Evolutionary conservation across 441 rosid genomes (phyloP).

Genomic region (Brassica hybrid): DNA sequence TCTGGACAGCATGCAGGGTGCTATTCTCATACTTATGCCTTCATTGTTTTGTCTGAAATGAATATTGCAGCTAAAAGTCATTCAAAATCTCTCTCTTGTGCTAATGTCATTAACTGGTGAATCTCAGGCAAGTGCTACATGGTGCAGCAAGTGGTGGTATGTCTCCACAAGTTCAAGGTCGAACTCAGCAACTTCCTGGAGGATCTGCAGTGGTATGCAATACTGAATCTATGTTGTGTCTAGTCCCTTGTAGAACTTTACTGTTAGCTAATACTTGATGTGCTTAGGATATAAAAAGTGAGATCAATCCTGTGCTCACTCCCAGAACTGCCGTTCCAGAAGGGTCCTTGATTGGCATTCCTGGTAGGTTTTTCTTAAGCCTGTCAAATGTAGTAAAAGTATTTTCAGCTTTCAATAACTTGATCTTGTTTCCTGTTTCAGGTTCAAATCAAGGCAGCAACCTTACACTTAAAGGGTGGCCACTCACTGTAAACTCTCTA

Average conservation of each 20-base stretch:
- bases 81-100: constrained; percentile 14
- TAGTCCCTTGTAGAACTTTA: constrained; percentile 18
- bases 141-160: constrained; percentile 66
- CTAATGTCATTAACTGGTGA: constrained; percentile 22
- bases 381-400: neutral
- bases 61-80: neutral
- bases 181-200: constrained; percentile 73
- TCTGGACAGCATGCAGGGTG: constrained; percentile 90
- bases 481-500: constrained; percentile 75
- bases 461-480: constrained; percentile 96
- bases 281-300: constrained; percentile 86
- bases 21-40: constrained; percentile 40
- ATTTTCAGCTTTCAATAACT: neutral
- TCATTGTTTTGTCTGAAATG: constrained; percentile 23
- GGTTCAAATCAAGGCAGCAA: constrained; percentile 91
- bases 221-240: constrained; percentile 5
- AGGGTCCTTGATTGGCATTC: constrained; percentile 86
- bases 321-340: constrained; percentile 84
- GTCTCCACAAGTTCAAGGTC: constrained; percentile 78
- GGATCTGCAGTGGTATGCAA: constrained; percentile 59
- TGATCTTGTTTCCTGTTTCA: constrained; percentile 48
- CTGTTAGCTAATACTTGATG: constrained; percentile 25
- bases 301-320: constrained; percentile 79
- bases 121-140: constrained; percentile 87
- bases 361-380: constrained; percentile 48